These are phyloP conservation scores for Penicillium simplicissimum DNA, from an alignment of 495 filamentous ascomycete species.

Conservation along the genomic window DNA sequence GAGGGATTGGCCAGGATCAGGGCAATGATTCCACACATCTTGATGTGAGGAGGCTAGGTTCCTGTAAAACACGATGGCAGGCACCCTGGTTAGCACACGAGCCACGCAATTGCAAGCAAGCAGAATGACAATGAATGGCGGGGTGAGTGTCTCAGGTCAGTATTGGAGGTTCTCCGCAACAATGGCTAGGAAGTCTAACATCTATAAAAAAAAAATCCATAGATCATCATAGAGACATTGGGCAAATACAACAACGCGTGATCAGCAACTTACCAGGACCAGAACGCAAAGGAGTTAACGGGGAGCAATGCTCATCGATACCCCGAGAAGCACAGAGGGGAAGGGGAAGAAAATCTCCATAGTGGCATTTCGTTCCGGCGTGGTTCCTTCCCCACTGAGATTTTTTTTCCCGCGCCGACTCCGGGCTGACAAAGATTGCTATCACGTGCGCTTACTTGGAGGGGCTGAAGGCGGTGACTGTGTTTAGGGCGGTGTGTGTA, in stretches of 20 bases:
- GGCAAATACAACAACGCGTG: not conserved
- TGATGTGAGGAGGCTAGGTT: constrained; percentile 22
- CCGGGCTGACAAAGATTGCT: constrained; percentile 12
- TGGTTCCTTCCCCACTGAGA: constrained; percentile 21
- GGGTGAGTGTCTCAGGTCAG: constrained; percentile 36
- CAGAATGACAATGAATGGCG: constrained; percentile 15
- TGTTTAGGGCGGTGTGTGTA: not conserved
- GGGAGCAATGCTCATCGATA: constrained; percentile 23
- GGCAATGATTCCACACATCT: constrained; percentile 86
- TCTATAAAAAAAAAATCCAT: constrained; percentile 49
- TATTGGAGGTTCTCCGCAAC: constrained; percentile 45
- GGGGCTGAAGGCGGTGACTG: not conserved
- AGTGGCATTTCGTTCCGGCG: constrained; percentile 17
- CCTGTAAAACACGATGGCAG: constrained; percentile 12
- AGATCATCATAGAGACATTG: constrained; percentile 45
- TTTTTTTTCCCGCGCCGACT: constrained; percentile 26
- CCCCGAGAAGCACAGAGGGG: constrained; percentile 20
- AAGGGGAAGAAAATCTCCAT: constrained; percentile 20
- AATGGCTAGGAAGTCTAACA: constrained; percentile 53
- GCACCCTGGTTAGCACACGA: constrained; percentile 19
- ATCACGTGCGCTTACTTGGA: not conserved
- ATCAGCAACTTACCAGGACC: constrained; percentile 19
- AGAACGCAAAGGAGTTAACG: constrained; percentile 10
- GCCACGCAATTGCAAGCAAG: not conserved
- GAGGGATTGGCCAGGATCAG: constrained; percentile 71